Evolutionary conservation across 805 yeast genomes (phyloP).

Genomic region (Ogataea pini): DNA sequence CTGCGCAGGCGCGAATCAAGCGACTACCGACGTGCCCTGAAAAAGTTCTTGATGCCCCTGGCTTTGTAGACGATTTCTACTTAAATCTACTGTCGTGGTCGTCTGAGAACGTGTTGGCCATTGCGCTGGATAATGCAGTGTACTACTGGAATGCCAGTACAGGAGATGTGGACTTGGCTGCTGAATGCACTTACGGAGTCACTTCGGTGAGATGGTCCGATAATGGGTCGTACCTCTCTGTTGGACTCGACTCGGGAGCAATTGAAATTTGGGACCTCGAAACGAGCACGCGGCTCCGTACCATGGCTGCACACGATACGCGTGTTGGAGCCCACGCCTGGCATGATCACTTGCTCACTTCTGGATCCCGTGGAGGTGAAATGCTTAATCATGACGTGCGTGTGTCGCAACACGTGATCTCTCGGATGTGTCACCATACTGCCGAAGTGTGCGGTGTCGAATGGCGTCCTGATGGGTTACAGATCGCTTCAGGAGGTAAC

Average conservation of each 20-base stretch:
- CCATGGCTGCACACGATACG: constrained; percentile 72
- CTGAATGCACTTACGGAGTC: constrained; percentile 57
- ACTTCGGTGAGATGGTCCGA: constrained; percentile 87
- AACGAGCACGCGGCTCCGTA: constrained; percentile 67
- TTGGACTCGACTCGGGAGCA: constrained; percentile 81
- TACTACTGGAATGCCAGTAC: constrained; percentile 91
- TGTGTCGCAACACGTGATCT: constrained; percentile 69
- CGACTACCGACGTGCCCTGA: constrained; percentile 87
- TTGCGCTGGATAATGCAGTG: constrained; percentile 80
- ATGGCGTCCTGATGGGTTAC: constrained; percentile 81
- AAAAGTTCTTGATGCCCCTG: constrained; percentile 94
- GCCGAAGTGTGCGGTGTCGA: constrained; percentile 94
- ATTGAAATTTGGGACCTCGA: constrained; percentile 95
- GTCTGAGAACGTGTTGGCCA: constrained; percentile 73
- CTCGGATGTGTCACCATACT: constrained; percentile 61
- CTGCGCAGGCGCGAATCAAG: constrained; percentile 68
- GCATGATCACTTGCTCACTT: constrained; percentile 76
- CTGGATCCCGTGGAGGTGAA: constrained; percentile 87
- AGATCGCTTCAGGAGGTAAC: constrained; percentile 90
- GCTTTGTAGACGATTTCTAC: constrained; percentile 89
- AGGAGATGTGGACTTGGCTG: constrained; percentile 70
- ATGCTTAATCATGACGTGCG: constrained; percentile 90
- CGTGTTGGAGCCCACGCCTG: constrained; percentile 84
- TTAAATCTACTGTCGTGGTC: constrained; percentile 90
- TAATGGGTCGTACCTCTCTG: constrained; percentile 81